Evolutionary conservation across 257 asterid genomes (phyloP).

Genomic region (Anisodus acutangulus): DNA sequence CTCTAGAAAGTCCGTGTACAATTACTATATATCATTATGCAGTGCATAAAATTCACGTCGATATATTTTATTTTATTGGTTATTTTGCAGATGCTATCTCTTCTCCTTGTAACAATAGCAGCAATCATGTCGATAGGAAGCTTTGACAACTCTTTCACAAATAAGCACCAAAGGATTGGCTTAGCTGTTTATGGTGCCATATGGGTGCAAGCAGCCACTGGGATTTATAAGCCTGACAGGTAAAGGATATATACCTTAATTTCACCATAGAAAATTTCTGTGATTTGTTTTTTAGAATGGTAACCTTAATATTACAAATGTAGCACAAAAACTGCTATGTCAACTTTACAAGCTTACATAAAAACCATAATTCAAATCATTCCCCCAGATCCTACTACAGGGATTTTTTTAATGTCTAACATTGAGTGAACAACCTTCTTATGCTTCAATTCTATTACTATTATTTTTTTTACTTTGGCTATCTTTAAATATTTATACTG

Average conservation of each 20-base stretch:
- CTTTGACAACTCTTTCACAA: slow-evolving; percentile 80
- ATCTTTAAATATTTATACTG: no score
- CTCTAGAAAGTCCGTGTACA: neutral
- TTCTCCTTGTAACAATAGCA: slow-evolving; percentile 70
- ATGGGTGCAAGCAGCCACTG: slow-evolving; percentile 58
- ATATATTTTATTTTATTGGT: neutral
- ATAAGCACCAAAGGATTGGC: slow-evolving; percentile 81
- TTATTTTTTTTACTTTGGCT: no score
- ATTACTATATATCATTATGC: neutral
- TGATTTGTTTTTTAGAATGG: no score
- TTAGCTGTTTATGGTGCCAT: slow-evolving; percentile 65
- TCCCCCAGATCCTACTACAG: no score
- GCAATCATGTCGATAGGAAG: slow-evolving; percentile 71
- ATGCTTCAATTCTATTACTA: no score
- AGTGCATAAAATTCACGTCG: neutral
- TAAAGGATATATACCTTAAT: slow-evolving; percentile 34
- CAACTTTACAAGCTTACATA: no score
- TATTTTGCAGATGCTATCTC: slow-evolving; percentile 54
- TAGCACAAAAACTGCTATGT: no score
- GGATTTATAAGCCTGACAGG: slow-evolving; percentile 73
- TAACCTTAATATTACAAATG: no score
- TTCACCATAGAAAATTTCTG: neutral
- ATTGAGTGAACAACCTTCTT: no score
- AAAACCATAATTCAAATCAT: no score
- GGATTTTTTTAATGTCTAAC: no score